Evolutionary conservation across 352 stramenopile species (phyloP), one percentile per base, ranked within the genome.

Genomic region (Pythium rhizo-oryzae): DNA sequence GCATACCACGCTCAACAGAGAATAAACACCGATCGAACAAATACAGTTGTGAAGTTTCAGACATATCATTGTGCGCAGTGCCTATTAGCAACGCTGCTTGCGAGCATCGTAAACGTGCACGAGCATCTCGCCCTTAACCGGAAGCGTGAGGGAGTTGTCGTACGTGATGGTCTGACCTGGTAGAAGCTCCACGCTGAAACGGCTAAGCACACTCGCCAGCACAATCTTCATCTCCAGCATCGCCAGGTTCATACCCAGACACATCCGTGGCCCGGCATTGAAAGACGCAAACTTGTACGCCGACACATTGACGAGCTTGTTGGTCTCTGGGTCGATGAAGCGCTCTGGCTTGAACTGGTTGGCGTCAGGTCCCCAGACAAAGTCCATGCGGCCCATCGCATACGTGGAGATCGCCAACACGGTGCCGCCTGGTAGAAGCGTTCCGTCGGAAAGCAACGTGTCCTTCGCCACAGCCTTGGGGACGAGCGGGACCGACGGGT

Each of bases 191-290:
- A 96, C 53, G 41, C 85, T 62, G 59, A 90, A 94, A n/a, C 80
- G 71, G 13, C 77, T 75, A 21, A 96, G 62, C 30, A 96, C 47
- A 25, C 76, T 79, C 0, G 76, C 76, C 46, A 80, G 62, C 41
- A 90, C 74, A 24, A 92, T 71, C 51, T 95, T 93, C 71, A 94
- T 89, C 71, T 96, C 81, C 12, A 94, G 65, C 72, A 94, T 75
- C 8, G 89, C 88, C 8, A 97, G 55, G 21, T 81, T 72, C 41
- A 77, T 82, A 8, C 83, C 85, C 0, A 89, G 69, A 47, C 85
- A 90, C 49, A 77, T 57, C 13, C 80, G 64, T 16, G 70, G 72
- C n/a, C 81, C 81, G 15, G 70, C 80, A 61, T 85, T 71, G 57
- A 90, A 90, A 7, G 72, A 61, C 6, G 67, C 69, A 53, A 82